Evolutionary conservation across 495 filamentous ascomycete species (phyloP).

Genomic region (Penicillium salamii): DNA sequence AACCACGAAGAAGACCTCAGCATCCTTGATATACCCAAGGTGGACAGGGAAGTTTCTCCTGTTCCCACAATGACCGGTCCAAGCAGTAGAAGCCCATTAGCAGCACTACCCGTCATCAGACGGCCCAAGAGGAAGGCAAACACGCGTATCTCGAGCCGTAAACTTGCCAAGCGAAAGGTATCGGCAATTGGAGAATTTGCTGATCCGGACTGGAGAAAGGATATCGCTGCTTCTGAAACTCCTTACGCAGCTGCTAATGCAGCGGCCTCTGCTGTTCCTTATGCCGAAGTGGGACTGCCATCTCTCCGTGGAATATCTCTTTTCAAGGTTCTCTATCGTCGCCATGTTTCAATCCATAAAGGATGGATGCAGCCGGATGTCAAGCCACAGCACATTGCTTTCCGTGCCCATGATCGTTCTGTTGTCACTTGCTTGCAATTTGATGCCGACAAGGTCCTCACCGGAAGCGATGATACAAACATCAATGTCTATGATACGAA

Average conservation of each 20-base stretch:
- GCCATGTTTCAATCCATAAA: constrained; percentile 82
- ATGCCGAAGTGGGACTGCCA: constrained; percentile 74
- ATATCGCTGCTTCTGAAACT: constrained; percentile 58
- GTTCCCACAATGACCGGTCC: constrained; percentile 23
- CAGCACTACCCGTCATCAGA: constrained; percentile 25
- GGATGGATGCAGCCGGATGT: constrained; percentile 86
- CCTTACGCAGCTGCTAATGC: constrained; percentile 83
- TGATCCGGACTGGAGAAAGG: constrained; percentile 44
- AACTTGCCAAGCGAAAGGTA: constrained; percentile 56
- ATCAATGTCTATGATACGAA: constrained; percentile 99
- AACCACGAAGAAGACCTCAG: constrained; percentile 81
- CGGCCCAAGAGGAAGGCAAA: constrained; percentile 55
- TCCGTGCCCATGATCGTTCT: constrained; percentile 90
- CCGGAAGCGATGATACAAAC: constrained; percentile 94
- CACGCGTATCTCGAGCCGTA: constrained; percentile 41
- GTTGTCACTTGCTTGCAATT: constrained; percentile 98
- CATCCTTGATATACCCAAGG: constrained; percentile 37
- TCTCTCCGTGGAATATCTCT: constrained; percentile 80
- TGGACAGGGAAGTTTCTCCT: constrained; percentile 46
- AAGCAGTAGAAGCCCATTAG: constrained; percentile 23
- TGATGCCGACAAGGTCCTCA: constrained; percentile 95
- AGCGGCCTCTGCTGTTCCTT: constrained; percentile 75
- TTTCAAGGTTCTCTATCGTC: constrained; percentile 93
- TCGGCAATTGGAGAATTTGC: constrained; percentile 40
- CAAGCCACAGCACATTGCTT: constrained; percentile 91